Base-by-base conservation (phyloP, 2,329 filamentous ascomycete genomes). In the Verticillium dahliae region DNA sequence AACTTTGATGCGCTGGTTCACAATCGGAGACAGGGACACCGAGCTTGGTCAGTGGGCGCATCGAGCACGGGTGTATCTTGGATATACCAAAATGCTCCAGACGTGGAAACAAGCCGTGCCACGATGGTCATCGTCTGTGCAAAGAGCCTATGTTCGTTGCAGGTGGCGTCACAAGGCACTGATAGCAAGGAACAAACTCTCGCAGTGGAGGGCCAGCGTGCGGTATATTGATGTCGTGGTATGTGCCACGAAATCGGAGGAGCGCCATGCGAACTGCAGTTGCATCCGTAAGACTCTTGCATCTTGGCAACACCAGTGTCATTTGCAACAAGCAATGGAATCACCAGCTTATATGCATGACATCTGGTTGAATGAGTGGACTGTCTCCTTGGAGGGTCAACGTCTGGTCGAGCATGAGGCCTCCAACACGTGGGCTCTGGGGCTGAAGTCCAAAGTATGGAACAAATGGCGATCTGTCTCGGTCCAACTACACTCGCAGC, bases 281-380 rank as follows among this genome's bases (percentile, higher is more conserved):
- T 60, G 62, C 15, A 27, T 61, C 5, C 34, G 45, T 34, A n/a
- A 38, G 5, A 56, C 61, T 22, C 14, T 65, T 11, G 33, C 39
- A 27, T 50, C 35, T 6, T 65, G 64, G 64, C 59, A 56, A 45
- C 57, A 61, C 1, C 39, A 64, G 15, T 64, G 61, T 41, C 27
- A 56, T 39, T 15, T 39, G 61, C 22, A 37, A 57, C 45, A 50
- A 59, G 6, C 57, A 22, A 13, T 11, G 54, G 35, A 64, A n/a
- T 55, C 31, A 45, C 33, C 58, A 10, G 50, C 45, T 7, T 56
- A 62, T 18, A 35, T 67, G 54, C 56, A 60, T 9, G 58, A 57
- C 15, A 52, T 64, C 5, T 65, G 62, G 62, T 15, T 65, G 13
- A 41, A 57, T 14, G 62, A 67, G 45, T 68, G 67, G 67, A 56